Evolutionary conservation across 2,329 filamentous ascomycete species (phyloP).

Genomic region (Pestalotiopsis fici): DNA sequence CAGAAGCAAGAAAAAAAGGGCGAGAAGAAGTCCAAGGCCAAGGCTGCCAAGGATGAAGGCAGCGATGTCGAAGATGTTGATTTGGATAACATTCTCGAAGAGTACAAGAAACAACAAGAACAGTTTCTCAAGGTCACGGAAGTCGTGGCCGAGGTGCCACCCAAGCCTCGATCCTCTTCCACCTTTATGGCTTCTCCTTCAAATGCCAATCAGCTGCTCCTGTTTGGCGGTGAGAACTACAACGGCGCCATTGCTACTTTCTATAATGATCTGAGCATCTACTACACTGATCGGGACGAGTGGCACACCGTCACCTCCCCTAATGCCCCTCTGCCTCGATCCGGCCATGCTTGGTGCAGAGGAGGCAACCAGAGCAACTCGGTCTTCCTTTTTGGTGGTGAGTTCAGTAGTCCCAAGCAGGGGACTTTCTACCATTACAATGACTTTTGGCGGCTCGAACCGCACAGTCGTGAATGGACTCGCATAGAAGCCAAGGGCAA

Average conservation of each 20-base stretch:
- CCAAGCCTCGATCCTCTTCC: constrained; percentile 76
- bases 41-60: constrained; percentile 71
- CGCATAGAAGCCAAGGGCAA: constrained; percentile 81
- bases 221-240: constrained; percentile 95
- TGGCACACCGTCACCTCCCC: constrained; percentile 91
- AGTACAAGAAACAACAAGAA: constrained; percentile 91
- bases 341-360: constrained; percentile 92
- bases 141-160: constrained; percentile 67
- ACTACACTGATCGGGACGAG: constrained; percentile 80
- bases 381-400: constrained; percentile 92
- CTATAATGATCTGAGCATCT: constrained; percentile 67
- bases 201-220: constrained; percentile 82
- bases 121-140: constrained; percentile 94
- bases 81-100: constrained; percentile 87
- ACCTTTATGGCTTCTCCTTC: constrained; percentile 83
- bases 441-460: constrained; percentile 94
- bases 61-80: constrained; percentile 92
- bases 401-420: constrained; percentile 91
- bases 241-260: constrained; percentile 83
- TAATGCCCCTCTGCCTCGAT: constrained; percentile 87
- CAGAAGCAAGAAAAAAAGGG: constrained; percentile 86
- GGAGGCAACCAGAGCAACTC: constrained; percentile 79
- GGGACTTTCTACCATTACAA: constrained; percentile 99
- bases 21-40: constrained; percentile 79
- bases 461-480: constrained; percentile 83